Conservation (phyloP, 2,329 filamentous ascomycete species). For the Pseudocercospora pini-densiflorae region DNA sequence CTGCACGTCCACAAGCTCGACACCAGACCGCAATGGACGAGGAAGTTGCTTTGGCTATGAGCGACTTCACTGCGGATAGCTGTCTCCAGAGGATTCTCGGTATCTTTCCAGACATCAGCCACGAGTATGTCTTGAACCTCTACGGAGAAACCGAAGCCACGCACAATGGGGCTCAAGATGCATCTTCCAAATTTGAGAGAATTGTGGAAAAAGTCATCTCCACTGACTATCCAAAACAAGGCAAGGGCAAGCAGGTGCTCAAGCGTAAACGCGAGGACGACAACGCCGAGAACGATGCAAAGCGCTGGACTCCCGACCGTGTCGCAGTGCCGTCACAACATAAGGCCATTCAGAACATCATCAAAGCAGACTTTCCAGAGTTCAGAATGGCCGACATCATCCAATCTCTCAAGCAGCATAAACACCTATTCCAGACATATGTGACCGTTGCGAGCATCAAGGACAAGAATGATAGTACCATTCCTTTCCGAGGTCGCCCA, state of each 20-base stretch:
- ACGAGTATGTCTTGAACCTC: slow-evolving; percentile 36
- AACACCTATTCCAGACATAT: slow-evolving; percentile 47
- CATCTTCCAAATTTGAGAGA: slow-evolving; percentile 29
- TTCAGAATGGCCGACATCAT: slow-evolving; percentile 44
- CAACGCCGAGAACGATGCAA: slow-evolving; percentile 25
- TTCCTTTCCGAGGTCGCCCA: slow-evolving; percentile 27
- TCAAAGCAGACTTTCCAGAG: slow-evolving; percentile 49
- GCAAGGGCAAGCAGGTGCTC: slow-evolving; percentile 31
- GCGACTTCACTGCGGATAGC: slow-evolving; percentile 27
- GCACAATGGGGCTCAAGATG: slow-evolving; percentile 18
- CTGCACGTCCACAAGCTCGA: not conserved
- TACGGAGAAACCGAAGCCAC: slow-evolving; percentile 27
- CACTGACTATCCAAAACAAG: slow-evolving; percentile 36
- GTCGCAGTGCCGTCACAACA: slow-evolving; percentile 20
- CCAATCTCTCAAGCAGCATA: slow-evolving; percentile 34
- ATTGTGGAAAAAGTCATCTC: slow-evolving; percentile 39
- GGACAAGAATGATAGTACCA: slow-evolving; percentile 23
- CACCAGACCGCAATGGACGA: not conserved
- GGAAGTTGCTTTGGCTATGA: not conserved
- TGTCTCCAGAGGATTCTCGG: slow-evolving; percentile 37
- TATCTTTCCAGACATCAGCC: slow-evolving; percentile 41
- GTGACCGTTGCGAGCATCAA: slow-evolving; percentile 37
- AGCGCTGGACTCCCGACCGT: slow-evolving; percentile 32
- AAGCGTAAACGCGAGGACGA: slow-evolving; percentile 39
- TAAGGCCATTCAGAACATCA: slow-evolving; percentile 32